phyloP scores from a whole-genome alignment of 352 stramenopile species.

The Plasmopara halstedii region DNA sequence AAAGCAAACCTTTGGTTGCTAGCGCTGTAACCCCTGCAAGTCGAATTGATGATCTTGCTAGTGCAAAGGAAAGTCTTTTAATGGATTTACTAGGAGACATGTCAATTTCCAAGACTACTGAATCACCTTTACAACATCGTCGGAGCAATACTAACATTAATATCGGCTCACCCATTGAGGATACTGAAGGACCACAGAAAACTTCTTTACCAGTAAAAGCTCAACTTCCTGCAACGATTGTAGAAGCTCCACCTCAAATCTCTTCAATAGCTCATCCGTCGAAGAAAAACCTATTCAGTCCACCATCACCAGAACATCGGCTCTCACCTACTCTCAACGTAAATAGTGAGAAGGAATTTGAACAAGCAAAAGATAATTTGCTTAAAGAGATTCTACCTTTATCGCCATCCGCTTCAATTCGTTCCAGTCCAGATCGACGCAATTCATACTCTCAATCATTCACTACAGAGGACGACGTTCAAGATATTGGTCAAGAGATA shows the following conservation, averaged over 20 bases:
- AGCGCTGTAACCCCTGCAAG: background rate
- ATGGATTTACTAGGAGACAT: conserved; percentile 40
- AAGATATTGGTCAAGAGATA: no score
- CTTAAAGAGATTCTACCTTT: no score
- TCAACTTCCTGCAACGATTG: background rate
- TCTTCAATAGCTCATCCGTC: no score
- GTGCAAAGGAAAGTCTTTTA: conserved; percentile 43
- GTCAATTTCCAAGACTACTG: conserved; percentile 24
- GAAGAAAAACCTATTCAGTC: no score
- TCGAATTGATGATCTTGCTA: conserved; percentile 14
- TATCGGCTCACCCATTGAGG: conserved; percentile 18
- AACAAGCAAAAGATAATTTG: no score
- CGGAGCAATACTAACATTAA: conserved; percentile 6
- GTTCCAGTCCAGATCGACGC: no score
- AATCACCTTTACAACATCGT: conserved; percentile 1
- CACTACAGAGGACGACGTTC: no score
- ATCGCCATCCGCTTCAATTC: no score
- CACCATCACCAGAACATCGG: no score
- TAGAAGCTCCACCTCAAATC: background rate
- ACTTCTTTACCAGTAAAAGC: background rate
- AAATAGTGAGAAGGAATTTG: no score
- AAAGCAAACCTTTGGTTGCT: background rate
- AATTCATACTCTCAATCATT: no score
- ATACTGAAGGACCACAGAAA: conserved; percentile 10
- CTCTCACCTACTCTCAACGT: no score